Evolutionary conservation across 192 early-diverging fungal genomes (phyloP), one percentile per base, ranked within the genome.

Genomic region (Funneliformis mosseae): DNA sequence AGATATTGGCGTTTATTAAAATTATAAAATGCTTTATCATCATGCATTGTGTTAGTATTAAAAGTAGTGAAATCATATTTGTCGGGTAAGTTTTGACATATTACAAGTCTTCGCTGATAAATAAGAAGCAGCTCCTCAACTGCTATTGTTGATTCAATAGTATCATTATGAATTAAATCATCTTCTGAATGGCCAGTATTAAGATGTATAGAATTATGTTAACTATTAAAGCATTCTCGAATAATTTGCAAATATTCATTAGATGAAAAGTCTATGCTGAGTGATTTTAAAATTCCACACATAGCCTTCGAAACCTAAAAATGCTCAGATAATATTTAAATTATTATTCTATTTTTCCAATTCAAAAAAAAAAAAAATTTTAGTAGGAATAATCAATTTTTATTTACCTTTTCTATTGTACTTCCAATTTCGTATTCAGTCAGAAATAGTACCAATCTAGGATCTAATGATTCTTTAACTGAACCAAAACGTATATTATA

Each of bases 351-450:
- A n/a, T n/a, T n/a, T n/a, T n/a, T n/a, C n/a, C n/a, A n/a, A n/a
- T n/a, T n/a, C n/a, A n/a, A n/a, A n/a, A n/a, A n/a, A n/a, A n/a
- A n/a, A n/a, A n/a, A n/a, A n/a, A n/a, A n/a, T n/a, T n/a, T n/a
- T n/a, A n/a, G n/a, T n/a, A n/a, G n/a, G n/a, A n/a, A n/a, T 21
- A 62, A 62, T n/a, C 25, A n/a, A 2, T n/a, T 62, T 21, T 62
- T 62, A 62, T 1, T 62, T 62, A 62, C 61, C 61, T 62, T 62
- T 62, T 62, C 61, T n/a, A 62, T 8, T n/a, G n/a, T 62, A n/a
- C n/a, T 62, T 62, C 1, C 21, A 18, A n/a, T n/a, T n/a, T 62
- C 25, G n/a, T n/a, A 62, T 62, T 62, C 25, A 25, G 61, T 62
- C 25, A 5, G 21, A 62, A 62, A 62, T n/a, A 21, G 25, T n/a